Percentiles rank a stretch among this genome's conserved stretches.
These are phyloP conservation scores for Xanthoconium stramineum DNA, from an alignment of 768 basidiomycete species.

Conservation along the genomic window DNA sequence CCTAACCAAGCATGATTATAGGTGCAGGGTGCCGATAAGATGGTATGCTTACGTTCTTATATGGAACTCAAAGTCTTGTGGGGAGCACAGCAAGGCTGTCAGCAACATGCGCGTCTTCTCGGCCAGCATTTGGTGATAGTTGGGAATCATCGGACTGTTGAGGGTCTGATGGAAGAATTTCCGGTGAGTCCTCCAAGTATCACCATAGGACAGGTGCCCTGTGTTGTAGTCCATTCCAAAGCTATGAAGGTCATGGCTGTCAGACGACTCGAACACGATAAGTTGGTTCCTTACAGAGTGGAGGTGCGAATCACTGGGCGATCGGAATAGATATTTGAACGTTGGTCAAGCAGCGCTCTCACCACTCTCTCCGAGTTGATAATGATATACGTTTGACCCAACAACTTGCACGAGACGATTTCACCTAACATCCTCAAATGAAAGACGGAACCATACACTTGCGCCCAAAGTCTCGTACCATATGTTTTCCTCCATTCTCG, in stretches of 20 bases:
- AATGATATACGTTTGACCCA: slow-evolving; percentile 24
- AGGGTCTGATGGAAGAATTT: slow-evolving; percentile 17
- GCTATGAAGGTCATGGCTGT: slow-evolving; percentile 4
- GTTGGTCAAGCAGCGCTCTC: slow-evolving; percentile 23
- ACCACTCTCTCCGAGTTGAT: slow-evolving; percentile 24
- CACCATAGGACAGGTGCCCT: slow-evolving; percentile 18
- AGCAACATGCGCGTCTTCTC: slow-evolving; percentile 7
- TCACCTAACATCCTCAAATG: slow-evolving; percentile 11
- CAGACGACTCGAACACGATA: neutral
- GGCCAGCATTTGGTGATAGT: slow-evolving; percentile 12
- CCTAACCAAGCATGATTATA: slow-evolving; percentile 2
- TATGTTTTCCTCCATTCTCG: slow-evolving; percentile 29
- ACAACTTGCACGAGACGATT: slow-evolving; percentile 17
- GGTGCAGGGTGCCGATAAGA: neutral
- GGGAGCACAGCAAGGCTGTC: slow-evolving; percentile 8
- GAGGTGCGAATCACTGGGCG: slow-evolving; percentile 12
- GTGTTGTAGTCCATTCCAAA: slow-evolving; percentile 26
- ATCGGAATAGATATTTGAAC: slow-evolving; percentile 23
- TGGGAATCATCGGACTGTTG: slow-evolving; percentile 5
- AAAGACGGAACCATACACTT: neutral
- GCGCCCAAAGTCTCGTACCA: slow-evolving; percentile 20
- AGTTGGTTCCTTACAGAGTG: slow-evolving; percentile 1
- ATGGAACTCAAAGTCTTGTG: slow-evolving; percentile 14
- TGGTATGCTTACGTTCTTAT: slow-evolving; percentile 18
- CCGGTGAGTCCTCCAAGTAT: slow-evolving; percentile 16